phyloP scores from a whole-genome alignment of 192 early-diverging fungal species.

The Chytriomyces sp. region DNA sequence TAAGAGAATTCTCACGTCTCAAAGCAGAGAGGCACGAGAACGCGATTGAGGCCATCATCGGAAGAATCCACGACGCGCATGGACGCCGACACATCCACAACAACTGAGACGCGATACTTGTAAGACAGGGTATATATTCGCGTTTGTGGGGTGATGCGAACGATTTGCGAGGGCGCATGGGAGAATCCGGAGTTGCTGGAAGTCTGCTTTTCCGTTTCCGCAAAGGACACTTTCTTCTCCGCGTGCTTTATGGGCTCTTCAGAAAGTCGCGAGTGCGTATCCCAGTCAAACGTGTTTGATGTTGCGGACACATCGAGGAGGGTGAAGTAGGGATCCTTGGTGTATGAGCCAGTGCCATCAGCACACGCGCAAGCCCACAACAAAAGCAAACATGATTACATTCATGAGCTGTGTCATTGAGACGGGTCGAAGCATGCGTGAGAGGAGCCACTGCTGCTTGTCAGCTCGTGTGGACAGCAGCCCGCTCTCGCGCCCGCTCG shows the following conservation, averaged over 20 bases:
- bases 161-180: conserved; percentile 1
- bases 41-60: conserved; percentile 38
- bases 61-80: conserved; percentile 54
- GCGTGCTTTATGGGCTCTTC: neutral
- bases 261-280: neutral
- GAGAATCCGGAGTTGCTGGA: neutral
- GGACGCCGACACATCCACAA: conserved; percentile 71
- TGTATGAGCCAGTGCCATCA: neutral
- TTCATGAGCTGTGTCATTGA: conserved; percentile 5
- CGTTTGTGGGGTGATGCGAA: conserved; percentile 67
- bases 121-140: conserved; percentile 58
- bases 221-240: neutral
- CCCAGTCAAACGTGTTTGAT: conserved; percentile 16
- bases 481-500: neutral
- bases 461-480: conserved; percentile 32
- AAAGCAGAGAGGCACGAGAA: conserved; percentile 44
- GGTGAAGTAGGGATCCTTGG: conserved; percentile 23
- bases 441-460: conserved; percentile 35
- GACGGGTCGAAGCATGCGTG: conserved; percentile 27
- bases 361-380: neutral
- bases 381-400: neutral
- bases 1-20: conserved; percentile 38
- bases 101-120: conserved; percentile 65
- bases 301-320: conserved; percentile 21
- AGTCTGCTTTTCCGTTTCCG: neutral